Evolutionary conservation across 495 filamentous ascomycete genomes (phyloP).

Genomic region (Podospora sp.): DNA sequence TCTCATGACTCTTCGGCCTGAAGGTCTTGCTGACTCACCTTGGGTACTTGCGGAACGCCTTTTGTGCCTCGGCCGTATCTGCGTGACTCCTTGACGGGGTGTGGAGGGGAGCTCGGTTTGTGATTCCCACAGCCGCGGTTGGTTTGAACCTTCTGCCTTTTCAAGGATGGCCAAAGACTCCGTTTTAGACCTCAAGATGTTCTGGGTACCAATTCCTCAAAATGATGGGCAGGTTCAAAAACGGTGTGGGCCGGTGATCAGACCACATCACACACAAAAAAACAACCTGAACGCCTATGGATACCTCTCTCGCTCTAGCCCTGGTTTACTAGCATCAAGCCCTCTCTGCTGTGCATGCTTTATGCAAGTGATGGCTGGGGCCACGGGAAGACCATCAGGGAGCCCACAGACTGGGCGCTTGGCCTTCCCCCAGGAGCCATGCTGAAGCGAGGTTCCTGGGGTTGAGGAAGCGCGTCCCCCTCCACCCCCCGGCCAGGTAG

Average conservation of each 20-base stretch:
- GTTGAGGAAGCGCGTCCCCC: neutral
- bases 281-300: neutral
- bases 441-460: neutral
- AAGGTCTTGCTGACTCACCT: too few species aligned
- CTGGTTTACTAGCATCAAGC: neutral
- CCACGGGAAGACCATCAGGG: neutral
- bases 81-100: too few species aligned
- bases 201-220: too few species aligned
- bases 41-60: too few species aligned
- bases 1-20: too few species aligned
- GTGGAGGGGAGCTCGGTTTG: too few species aligned
- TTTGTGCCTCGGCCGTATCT: too few species aligned
- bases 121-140: too few species aligned
- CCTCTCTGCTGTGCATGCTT: neutral
- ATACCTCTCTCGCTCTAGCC: neutral
- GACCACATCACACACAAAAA: neutral
- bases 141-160: too few species aligned
- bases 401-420: neutral
- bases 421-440: neutral
- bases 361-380: constrained; percentile 12
- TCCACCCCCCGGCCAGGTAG: too few species aligned
- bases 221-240: neutral
- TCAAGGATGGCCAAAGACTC: too few species aligned
- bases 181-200: too few species aligned
- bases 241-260: neutral